Evolutionary conservation across 495 filamentous ascomycete genomes (phyloP).

Genomic region (Podospora conica): DNA sequence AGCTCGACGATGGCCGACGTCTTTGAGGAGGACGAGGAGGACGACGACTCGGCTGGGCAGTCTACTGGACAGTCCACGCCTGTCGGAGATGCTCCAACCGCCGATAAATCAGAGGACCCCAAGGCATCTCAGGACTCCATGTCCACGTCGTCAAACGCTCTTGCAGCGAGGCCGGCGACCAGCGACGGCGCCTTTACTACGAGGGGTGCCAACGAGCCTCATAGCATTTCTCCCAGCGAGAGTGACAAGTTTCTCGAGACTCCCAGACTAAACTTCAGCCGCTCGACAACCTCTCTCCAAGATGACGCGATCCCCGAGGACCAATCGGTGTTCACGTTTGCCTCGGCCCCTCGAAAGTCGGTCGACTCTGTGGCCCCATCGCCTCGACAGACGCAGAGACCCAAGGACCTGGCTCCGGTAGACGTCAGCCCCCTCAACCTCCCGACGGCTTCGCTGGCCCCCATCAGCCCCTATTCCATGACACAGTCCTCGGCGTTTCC

Average conservation of each 20-base stretch:
- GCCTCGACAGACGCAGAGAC: constrained; percentile 46
- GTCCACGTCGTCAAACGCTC: not conserved
- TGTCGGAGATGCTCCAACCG: constrained; percentile 15
- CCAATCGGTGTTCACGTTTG: not conserved
- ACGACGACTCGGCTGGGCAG: constrained; percentile 34
- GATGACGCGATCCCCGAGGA: constrained; percentile 39
- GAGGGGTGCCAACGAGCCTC: not conserved
- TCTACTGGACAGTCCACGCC: constrained; percentile 27
- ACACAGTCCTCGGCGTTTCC: constrained; percentile 50
- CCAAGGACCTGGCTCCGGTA: constrained; percentile 51
- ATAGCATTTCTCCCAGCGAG: not conserved
- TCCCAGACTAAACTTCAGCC: constrained; percentile 32
- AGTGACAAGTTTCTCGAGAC: constrained; percentile 9
- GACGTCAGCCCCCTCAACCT: constrained; percentile 41
- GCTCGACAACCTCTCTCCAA: constrained; percentile 34
- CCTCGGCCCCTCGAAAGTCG: not conserved
- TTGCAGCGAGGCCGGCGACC: not conserved
- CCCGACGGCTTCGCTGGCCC: constrained; percentile 40
- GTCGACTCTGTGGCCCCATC: constrained; percentile 52
- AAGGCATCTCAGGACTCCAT: not conserved
- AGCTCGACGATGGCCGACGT: constrained; percentile 78
- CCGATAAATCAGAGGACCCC: constrained; percentile 11
- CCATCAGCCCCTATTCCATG: constrained; percentile 48
- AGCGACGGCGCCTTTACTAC: not conserved
- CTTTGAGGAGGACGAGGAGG: constrained; percentile 93